Conservation (phyloP, 2,329 filamentous ascomycete species). For the Dichotomopilus funicola region DNA sequence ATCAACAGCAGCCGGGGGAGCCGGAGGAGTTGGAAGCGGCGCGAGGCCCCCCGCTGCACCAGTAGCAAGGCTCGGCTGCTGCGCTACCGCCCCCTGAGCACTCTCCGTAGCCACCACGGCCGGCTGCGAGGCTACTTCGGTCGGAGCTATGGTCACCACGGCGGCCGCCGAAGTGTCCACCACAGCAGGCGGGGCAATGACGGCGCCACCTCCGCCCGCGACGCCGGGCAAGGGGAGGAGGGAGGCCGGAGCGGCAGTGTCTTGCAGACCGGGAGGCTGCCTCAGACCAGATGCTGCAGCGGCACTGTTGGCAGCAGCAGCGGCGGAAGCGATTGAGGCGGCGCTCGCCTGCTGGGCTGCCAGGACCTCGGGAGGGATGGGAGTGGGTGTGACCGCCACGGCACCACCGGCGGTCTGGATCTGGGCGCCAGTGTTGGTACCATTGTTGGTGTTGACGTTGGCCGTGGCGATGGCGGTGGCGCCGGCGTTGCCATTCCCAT, state of each 20-base stretch:
- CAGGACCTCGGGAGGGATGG: slow-evolving; percentile 15
- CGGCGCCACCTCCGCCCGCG: slow-evolving; percentile 1
- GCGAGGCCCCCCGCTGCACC: not conserved
- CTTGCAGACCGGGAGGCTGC: slow-evolving; percentile 18
- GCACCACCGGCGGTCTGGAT: not conserved
- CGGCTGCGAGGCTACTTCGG: not conserved
- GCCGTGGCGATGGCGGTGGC: not conserved
- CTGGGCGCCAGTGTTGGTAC: not conserved
- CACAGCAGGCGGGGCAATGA: not conserved
- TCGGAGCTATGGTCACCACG: not conserved
- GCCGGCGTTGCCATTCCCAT: not conserved
- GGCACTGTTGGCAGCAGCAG: slow-evolving; percentile 13
- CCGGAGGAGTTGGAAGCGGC: slow-evolving; percentile 4
- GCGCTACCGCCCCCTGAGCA: not conserved
- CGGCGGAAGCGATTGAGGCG: slow-evolving; percentile 13
- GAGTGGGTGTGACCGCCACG: not conserved
- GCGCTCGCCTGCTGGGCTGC: slow-evolving; percentile 16
- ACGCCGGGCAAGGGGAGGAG: slow-evolving; percentile 20
- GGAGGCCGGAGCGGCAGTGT: not conserved
- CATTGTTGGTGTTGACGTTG: too few species aligned
- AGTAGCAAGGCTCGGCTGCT: slow-evolving; percentile 3
- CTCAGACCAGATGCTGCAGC: slow-evolving; percentile 15
- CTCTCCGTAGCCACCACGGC: slow-evolving; percentile 1
- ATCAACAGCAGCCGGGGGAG: not conserved
- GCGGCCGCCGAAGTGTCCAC: not conserved